Base-by-base conservation (phyloP, 257 asterid species). In the Solanum appendiculatum region DNA sequence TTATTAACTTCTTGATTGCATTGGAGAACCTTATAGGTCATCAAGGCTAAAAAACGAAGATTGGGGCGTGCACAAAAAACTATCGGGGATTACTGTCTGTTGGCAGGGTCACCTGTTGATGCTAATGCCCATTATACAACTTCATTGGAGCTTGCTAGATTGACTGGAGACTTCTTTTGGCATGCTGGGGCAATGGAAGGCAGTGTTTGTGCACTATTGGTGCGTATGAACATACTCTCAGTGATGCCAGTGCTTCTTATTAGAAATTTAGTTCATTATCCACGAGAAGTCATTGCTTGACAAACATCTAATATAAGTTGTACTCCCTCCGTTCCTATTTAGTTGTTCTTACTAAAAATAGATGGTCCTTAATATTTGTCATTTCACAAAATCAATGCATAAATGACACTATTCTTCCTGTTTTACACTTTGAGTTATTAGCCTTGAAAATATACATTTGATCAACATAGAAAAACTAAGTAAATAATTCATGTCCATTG, bases 121-220 rank as follows among this genome's bases (percentile, higher is more conserved):
- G 99, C 99, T 87, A 94, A 93, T 93, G 99, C 99, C 68, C 98
- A 97, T 93, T 97, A 92, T 90, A 87, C 98, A 64, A 95, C 97
- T 85, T 94, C 99, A 31, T 70, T 95, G 89, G 99, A 97, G 87
- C 98, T 97, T 90, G 95, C 99, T 88, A 94, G 99, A 90, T 88
- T 94, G 90, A 97, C 98, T 73, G 98, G 98, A 73, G 99, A 97
- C 88, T 97, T 94, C 89, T 97, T 97, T 90, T 97, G 99, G 99
- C 91, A 92, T 91, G 99, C 99, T 44, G 99, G 99, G 90, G 99
- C 98, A 63, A 91, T 94, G 98, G 99, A 97, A 91, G 99, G 99
- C 87, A 94, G 98, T 31, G 98, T 97, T 75, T 97, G 98, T 72
- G 99, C 99, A 56, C 88, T 97, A 91, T 92, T 97, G 97, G 99